Conservation (phyloP, 2,329 filamentous ascomycete genomes). For the Dendryphion nanum region DNA sequence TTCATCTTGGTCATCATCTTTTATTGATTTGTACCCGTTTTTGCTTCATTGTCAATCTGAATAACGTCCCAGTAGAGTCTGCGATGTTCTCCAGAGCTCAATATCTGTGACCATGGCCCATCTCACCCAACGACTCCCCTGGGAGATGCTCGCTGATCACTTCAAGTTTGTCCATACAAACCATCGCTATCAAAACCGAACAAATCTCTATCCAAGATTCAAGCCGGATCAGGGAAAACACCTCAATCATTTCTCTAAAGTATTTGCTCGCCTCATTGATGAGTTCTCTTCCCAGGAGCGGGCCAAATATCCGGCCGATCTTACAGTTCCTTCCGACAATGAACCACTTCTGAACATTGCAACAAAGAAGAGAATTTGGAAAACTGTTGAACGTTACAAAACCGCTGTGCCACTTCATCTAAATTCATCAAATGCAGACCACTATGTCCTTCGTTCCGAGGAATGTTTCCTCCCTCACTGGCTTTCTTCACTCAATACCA, state of each 20-base stretch:
- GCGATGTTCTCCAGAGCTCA: too few species aligned
- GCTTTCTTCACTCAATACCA: too few species aligned
- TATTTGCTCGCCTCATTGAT: neutral
- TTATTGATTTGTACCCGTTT: too few species aligned
- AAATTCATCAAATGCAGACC: too few species aligned
- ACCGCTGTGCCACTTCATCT: too few species aligned
- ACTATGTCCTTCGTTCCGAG: neutral
- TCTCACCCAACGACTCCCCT: neutral
- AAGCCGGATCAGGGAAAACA: neutral
- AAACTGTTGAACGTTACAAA: neutral
- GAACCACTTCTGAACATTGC: neutral
- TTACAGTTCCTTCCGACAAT: neutral
- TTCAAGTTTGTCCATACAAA: slow-evolving; percentile 1
- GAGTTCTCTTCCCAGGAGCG: neutral
- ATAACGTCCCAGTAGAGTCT: too few species aligned
- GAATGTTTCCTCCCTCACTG: too few species aligned
- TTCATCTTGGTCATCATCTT: too few species aligned
- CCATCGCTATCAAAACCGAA: neutral
- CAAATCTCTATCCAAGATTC: neutral
- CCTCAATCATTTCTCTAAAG: neutral
- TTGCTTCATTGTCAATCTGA: too few species aligned
- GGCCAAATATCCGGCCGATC: neutral
- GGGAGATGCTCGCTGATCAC: neutral
- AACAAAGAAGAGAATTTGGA: neutral
- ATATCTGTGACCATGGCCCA: neutral